A percentile compares a stretch with the other conserved stretches of the same genome.
These are phyloP conservation scores for Aspergillus sergii DNA, from an alignment of 2,329 filamentous ascomycete genomes.

Conservation along the genomic window DNA sequence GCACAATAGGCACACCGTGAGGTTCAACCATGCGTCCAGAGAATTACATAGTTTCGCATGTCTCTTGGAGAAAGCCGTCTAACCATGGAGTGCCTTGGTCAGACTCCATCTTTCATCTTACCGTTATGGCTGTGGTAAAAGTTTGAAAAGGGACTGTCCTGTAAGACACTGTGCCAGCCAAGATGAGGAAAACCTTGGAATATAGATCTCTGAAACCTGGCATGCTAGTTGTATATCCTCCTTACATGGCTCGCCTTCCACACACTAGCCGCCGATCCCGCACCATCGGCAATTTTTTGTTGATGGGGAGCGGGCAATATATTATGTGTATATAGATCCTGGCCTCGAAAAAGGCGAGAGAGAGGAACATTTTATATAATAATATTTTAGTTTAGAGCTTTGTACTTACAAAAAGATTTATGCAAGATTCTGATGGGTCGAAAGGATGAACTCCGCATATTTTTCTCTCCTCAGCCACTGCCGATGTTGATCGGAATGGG, in stretches of 20 bases:
- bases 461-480: not conserved
- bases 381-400: not conserved
- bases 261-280: not conserved
- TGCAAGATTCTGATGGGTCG: not conserved
- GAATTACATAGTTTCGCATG: not conserved
- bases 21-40: not conserved
- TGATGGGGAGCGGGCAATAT: not conserved
- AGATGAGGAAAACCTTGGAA: not conserved
- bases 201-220: not conserved
- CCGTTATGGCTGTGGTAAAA: not conserved
- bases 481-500: conserved; percentile 1
- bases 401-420: not conserved
- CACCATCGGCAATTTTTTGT: not conserved
- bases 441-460: not conserved
- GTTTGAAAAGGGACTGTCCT: not conserved
- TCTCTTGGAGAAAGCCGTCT: not conserved
- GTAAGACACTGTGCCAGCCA: not conserved
- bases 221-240: not conserved
- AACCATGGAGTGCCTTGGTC: not conserved
- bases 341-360: not conserved
- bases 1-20: not conserved
- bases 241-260: not conserved
- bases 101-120: not conserved
- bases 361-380: not conserved
- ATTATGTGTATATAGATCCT: not conserved